These are phyloP conservation scores for Zygosaccharomyces pseudobailii DNA, from an alignment of 1,139 yeast genomes.

Conservation along the genomic window DNA sequence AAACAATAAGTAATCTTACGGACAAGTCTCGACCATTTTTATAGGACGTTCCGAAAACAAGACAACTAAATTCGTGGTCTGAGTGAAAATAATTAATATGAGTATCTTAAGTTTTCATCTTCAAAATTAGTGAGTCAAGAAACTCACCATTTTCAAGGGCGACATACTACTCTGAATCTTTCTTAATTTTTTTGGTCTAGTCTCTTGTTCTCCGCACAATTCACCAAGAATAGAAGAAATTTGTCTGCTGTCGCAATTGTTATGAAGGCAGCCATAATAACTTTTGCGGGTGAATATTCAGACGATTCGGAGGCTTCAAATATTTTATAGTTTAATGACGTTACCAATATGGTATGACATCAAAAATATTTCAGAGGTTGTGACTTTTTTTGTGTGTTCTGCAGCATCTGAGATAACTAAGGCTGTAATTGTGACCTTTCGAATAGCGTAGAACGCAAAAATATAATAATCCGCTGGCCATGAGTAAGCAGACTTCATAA, in stretches of 20 bases:
- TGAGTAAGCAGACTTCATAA: conserved; percentile 35
- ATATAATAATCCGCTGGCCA: conserved; percentile 43
- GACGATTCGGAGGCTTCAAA: conserved; percentile 52
- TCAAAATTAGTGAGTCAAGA: conserved; percentile 44
- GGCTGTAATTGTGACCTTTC: conserved; percentile 20
- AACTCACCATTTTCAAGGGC: conserved; percentile 38
- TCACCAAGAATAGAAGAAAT: conserved; percentile 58
- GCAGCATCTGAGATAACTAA: conserved; percentile 24
- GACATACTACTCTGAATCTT: conserved; percentile 31
- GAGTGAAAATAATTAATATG: background rate
- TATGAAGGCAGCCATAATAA: conserved; percentile 7
- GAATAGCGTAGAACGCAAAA: conserved; percentile 20
- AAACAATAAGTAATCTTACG: too few relatives aligned
- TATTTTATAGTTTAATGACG: conserved; percentile 62
- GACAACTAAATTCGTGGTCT: too few relatives aligned
- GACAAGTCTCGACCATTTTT: too few relatives aligned
- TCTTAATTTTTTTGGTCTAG: conserved; percentile 26
- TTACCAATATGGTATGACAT: conserved; percentile 38
- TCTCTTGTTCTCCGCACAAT: conserved; percentile 45
- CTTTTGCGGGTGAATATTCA: conserved; percentile 38
- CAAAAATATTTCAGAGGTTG: conserved; percentile 15
- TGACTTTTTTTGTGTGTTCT: conserved; percentile 31
- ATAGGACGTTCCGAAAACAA: too few relatives aligned
- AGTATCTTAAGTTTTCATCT: conserved; percentile 41
- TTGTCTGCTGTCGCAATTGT: too few relatives aligned